Evolutionary conservation across 1,139 yeast species (phyloP).

Genomic region (Pichia kudriavzevii): DNA sequence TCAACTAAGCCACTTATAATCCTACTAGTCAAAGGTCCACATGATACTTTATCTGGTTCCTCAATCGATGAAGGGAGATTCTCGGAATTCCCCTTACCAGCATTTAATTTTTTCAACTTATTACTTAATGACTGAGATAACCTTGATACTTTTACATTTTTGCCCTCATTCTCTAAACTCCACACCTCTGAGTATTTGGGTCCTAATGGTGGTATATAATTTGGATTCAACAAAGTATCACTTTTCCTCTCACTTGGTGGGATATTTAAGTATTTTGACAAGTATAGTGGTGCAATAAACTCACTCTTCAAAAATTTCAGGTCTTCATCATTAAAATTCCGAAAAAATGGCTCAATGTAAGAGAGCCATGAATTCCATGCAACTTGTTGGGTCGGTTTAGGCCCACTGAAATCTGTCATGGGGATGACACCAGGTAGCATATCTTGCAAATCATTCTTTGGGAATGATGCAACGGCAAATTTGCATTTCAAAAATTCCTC

Average conservation of each 20-base stretch:
- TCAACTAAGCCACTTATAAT: conserved; percentile 64
- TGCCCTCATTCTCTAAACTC: conserved; percentile 66
- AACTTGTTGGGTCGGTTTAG: conserved; percentile 86
- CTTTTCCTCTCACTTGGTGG: conserved; percentile 5
- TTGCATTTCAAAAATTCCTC: conserved; percentile 61
- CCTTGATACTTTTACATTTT: conserved; percentile 10
- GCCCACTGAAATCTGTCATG: conserved; percentile 73
- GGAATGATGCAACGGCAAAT: conserved; percentile 87
- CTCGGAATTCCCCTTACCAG: conserved; percentile 45
- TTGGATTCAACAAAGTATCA: conserved; percentile 36
- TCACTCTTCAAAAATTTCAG: conserved; percentile 62
- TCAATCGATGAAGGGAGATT: conserved; percentile 24
- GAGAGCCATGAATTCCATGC: conserved; percentile 84
- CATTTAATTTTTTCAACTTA: conserved; percentile 33
- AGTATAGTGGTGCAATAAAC: conserved; percentile 27
- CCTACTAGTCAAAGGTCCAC: conserved; percentile 90
- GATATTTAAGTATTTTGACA: conserved; percentile 5
- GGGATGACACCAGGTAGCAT: conserved; percentile 86
- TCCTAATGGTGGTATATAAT: conserved; percentile 77
- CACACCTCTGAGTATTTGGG: conserved; percentile 73
- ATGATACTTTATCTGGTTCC: conserved; percentile 63
- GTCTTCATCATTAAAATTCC: conserved; percentile 75
- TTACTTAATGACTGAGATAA: conserved; percentile 8
- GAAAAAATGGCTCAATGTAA: conserved; percentile 77
- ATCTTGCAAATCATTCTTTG: conserved; percentile 66